These are phyloP conservation scores for Hanseniaspora pseudoguilliermondii DNA, from an alignment of 805 yeast species.

Conservation along the genomic window DNA sequence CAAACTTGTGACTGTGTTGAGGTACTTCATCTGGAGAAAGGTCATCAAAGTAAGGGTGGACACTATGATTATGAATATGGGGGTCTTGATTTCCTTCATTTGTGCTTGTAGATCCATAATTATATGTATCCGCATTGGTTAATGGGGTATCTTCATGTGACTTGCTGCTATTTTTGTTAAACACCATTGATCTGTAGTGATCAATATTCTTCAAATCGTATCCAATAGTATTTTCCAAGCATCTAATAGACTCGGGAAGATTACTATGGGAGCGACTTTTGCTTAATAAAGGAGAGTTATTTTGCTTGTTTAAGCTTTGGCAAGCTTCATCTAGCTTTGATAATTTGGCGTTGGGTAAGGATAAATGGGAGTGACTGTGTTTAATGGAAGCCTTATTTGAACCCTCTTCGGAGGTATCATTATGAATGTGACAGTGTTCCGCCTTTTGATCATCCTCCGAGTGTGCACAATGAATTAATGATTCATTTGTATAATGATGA, in stretches of 20 bases:
- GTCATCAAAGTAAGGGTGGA: conserved; percentile 16
- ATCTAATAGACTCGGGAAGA: conserved; percentile 12
- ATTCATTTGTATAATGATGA: conserved; percentile 65
- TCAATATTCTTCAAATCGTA: conserved; percentile 28
- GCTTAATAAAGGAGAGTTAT: not conserved
- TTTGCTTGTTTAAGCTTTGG: not conserved
- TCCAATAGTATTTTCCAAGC: conserved; percentile 27
- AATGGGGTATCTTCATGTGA: not conserved
- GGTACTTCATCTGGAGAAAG: conserved; percentile 24
- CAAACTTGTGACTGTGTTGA: conserved; percentile 69
- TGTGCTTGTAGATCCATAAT: conserved; percentile 11
- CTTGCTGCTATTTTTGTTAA: not conserved
- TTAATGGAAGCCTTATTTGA: not conserved
- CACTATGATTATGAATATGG: not conserved
- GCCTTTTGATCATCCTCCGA: conserved; percentile 19
- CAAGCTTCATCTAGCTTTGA: conserved; percentile 1
- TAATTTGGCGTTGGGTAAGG: not conserved
- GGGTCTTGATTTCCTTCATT: not conserved
- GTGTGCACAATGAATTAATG: conserved; percentile 78
- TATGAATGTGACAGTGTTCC: conserved; percentile 14
- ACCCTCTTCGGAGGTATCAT: not conserved
- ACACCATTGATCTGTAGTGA: conserved; percentile 24
- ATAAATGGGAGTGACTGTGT: not conserved
- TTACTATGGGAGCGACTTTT: not conserved
- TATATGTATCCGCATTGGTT: not conserved